These are phyloP conservation scores for Ploettnerulaceae sp. DNA, from an alignment of 2,329 filamentous ascomycete genomes.

Conservation along the genomic window DNA sequence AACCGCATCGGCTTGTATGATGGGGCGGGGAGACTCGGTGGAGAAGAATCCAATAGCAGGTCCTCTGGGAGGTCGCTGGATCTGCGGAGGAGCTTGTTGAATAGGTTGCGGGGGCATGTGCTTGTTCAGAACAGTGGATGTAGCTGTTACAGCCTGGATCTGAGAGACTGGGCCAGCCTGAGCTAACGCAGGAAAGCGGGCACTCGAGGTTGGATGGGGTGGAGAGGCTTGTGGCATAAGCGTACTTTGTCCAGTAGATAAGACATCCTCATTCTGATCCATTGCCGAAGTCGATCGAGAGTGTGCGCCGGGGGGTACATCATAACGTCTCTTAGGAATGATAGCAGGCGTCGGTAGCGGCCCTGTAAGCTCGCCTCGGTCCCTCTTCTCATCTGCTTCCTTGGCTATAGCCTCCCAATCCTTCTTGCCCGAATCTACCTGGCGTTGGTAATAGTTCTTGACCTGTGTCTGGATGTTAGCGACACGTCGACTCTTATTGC, in stretches of 20 bases:
- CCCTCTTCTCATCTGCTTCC: slow-evolving; percentile 54
- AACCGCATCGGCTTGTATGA: slow-evolving; percentile 22
- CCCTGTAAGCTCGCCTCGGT: slow-evolving; percentile 53
- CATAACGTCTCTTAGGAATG: slow-evolving; percentile 48
- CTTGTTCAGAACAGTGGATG: slow-evolving; percentile 26
- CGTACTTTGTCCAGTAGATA: slow-evolving; percentile 19
- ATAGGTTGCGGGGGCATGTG: slow-evolving; percentile 26
- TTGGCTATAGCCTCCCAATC: slow-evolving; percentile 57
- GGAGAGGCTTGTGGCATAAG: slow-evolving; percentile 27
- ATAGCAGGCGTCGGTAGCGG: slow-evolving; percentile 54
- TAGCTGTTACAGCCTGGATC: slow-evolving; percentile 23
- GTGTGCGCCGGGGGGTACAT: slow-evolving; percentile 38
- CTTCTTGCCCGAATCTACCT: slow-evolving; percentile 52
- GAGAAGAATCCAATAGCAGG: slow-evolving; percentile 31
- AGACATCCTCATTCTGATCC: slow-evolving; percentile 41
- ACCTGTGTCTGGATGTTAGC: slow-evolving; percentile 45
- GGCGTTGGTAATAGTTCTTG: slow-evolving; percentile 63
- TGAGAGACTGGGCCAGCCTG: slow-evolving; percentile 33
- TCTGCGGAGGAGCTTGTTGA: slow-evolving; percentile 19
- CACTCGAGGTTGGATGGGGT: slow-evolving; percentile 25
- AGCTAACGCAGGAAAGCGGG: slow-evolving; percentile 31
- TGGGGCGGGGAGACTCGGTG: slow-evolving; percentile 25
- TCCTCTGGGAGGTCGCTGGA: slow-evolving; percentile 24
- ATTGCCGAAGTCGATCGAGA: slow-evolving; percentile 46
- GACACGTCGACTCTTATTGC: slow-evolving; percentile 30